Percentiles rank a stretch among this genome's conserved stretches.
Conservation (phyloP, 305 asterid genomes). For the Fraxinus platypoda region DNA sequence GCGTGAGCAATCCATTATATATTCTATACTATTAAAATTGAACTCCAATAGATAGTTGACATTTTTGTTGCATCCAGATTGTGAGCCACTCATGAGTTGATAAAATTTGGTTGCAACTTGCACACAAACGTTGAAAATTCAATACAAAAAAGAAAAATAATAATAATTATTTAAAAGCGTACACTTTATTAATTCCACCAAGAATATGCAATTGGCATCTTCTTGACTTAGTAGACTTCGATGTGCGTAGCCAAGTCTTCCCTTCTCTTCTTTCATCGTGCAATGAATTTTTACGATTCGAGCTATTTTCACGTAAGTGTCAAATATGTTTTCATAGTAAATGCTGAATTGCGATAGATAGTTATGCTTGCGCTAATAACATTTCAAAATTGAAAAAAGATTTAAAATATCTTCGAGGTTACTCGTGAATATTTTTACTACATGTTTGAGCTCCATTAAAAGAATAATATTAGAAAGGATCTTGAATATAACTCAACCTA, state of each 20-base stretch:
- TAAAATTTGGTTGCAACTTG: slow-evolving; percentile 12
- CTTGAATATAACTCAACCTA: too few species aligned
- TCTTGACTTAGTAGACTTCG: slow-evolving; percentile 36
- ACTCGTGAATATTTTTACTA: neutral
- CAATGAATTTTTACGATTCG: neutral
- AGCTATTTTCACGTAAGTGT: neutral
- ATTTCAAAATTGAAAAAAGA: neutral
- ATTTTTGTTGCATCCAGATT: slow-evolving; percentile 8
- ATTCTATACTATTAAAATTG: neutral
- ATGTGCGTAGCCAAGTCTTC: slow-evolving; percentile 18
- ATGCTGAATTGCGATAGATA: neutral
- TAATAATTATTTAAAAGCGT: slow-evolving; percentile 22
- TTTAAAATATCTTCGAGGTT: neutral
- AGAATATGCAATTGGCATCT: neutral
- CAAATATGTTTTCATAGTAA: neutral
- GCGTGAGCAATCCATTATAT: neutral
- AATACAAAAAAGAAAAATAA: neutral
- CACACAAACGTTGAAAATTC: neutral
- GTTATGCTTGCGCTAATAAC: neutral
- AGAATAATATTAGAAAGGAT: too few species aligned
- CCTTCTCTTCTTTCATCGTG: neutral
- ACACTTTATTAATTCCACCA: neutral
- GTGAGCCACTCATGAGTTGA: neutral
- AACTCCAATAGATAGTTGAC: neutral
- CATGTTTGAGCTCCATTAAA: too few species aligned